Base-by-base conservation (phyloP, 208 protist genomes). In the Acanthamoeba healyi region DNA sequence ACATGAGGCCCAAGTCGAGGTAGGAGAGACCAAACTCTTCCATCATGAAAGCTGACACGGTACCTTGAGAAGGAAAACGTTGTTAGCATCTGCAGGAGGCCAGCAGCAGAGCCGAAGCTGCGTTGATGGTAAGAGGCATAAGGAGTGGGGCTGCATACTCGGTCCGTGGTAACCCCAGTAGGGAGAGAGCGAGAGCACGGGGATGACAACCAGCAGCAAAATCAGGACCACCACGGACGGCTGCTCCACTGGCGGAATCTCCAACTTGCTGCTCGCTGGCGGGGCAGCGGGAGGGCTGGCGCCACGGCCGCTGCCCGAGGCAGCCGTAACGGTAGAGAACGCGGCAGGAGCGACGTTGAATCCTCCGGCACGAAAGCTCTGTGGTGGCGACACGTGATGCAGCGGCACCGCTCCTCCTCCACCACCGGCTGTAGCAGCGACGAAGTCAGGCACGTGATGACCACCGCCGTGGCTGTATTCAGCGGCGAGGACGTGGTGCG, bases 141-240 rank as follows among this genome's bases (percentile, higher is more conserved):
- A n/a, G n/a, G n/a, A 54, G 56, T 29, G 56, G 56, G 4, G 26
- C 22, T 26, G 56, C 65, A 32, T 74, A 74, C 65, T 74, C 1
- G 65, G 65, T 40, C 29, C 65, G 36, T 74, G 65, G 65, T 74
- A 74, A 19, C 65, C 65, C 65, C 65, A 74, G 65, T 74, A 74
- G 65, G 65, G 65, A 10, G 65, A 74, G n/a, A 74, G 36, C n/a
- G 65, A 74, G 36, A 74, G 65, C 34, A 74, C 65, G 36, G 65
- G 65, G 36, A 74, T 74, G 36, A 74, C 40, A 9, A 74, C 40
- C 6, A 74, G 65, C 34, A 74, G 34, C 34, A 74, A 32, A 0
- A 74, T 36, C 34, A 74, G 65, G 14, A 74, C n/a, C 65, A 7
- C 36, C 65, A 9, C 15, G 29, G 65, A 74, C 36, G 65, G 65